phyloP scores from a whole-genome alignment of 805 yeast genomes.

The Pichia kluyveri region DNA sequence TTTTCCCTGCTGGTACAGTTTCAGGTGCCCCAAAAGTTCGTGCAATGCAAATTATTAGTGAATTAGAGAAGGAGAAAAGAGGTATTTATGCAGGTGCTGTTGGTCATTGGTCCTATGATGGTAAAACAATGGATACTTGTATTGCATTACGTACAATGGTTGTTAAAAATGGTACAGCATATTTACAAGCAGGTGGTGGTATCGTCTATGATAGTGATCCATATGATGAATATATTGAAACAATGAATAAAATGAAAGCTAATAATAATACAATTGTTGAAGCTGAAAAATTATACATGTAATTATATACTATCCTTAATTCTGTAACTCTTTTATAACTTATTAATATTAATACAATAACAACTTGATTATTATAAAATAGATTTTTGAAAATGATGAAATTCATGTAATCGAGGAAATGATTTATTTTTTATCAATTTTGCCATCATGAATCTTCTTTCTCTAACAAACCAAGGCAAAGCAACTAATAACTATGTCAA shows the following conservation, averaged over 20 bases:
- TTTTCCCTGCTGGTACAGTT: constrained; percentile 98
- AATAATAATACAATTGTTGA: constrained; percentile 84
- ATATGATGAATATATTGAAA: constrained; percentile 89
- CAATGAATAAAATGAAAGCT: constrained; percentile 95
- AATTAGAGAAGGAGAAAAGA: constrained; percentile 82
- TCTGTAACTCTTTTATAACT: too few species aligned
- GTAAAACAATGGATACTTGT: constrained; percentile 94
- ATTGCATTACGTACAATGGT: constrained; percentile 97
- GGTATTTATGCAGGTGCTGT: constrained; percentile 99
- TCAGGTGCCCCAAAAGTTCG: constrained; percentile 97
- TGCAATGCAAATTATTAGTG: constrained; percentile 92
- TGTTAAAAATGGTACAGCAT: constrained; percentile 80
- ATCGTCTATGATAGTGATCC: constrained; percentile 94
- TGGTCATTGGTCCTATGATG: constrained; percentile 95
- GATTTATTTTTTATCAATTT: too few species aligned
- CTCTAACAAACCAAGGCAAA: too few species aligned
- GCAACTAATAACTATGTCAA: background rate
- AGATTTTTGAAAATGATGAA: too few species aligned
- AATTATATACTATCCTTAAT: background rate
- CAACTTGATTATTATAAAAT: too few species aligned
- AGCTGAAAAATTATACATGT: constrained; percentile 53
- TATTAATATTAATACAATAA: too few species aligned
- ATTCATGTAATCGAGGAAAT: too few species aligned
- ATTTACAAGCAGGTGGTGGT: constrained; percentile 98
- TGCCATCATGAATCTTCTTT: background rate